These are phyloP conservation scores for Abrus pulchellus DNA, from an alignment of 306 rosid species.

Conservation along the genomic window DNA sequence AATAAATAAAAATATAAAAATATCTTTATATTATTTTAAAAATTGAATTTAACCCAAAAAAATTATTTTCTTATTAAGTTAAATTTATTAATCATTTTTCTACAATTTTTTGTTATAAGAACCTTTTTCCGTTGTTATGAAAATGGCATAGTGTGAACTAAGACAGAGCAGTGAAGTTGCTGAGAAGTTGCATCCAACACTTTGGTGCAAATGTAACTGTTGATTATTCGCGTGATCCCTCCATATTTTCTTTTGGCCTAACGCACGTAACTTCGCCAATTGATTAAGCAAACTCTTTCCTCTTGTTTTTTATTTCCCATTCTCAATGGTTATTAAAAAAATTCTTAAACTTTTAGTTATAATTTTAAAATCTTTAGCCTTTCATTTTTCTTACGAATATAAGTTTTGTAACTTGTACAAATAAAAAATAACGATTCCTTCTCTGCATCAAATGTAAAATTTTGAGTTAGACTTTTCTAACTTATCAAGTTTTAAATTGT, in stretches of 20 bases:
- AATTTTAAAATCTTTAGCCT: background rate
- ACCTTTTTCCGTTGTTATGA: too few species aligned
- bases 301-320: background rate
- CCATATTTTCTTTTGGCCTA: constrained; percentile 5
- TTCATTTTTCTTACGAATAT: background rate
- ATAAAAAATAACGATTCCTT: background rate
- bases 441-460: background rate
- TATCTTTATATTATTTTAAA: too few species aligned
- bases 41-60: too few species aligned
- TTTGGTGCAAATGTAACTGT: background rate
- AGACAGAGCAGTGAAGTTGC: constrained; percentile 44
- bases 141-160: background rate
- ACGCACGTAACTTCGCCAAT: background rate
- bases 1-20: too few species aligned
- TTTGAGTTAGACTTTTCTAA: background rate
- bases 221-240: constrained; percentile 5
- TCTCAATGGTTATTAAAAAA: background rate
- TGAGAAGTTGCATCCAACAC: constrained; percentile 41
- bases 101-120: too few species aligned
- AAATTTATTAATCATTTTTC: too few species aligned
- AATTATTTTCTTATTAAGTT: too few species aligned
- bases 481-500: background rate
- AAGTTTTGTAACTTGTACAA: background rate
- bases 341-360: background rate
- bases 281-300: constrained; percentile 17